A percentile compares a stretch with the other conserved stretches of the same genome.
These are phyloP conservation scores for Fusarium marasasianum DNA, from an alignment of 2,329 filamentous ascomycete species.

Conservation along the genomic window DNA sequence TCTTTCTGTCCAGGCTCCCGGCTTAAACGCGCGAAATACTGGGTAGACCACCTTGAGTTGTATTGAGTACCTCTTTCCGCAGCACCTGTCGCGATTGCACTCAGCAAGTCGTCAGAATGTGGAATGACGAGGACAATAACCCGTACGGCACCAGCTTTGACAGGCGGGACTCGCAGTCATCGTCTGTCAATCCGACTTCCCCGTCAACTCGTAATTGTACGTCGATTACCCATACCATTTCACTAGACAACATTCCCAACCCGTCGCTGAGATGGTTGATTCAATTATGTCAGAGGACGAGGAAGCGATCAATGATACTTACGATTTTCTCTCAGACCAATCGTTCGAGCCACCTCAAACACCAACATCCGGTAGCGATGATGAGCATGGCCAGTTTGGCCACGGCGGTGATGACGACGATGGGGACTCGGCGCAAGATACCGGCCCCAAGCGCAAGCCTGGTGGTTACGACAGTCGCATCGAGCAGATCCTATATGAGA, in stretches of 20 bases:
- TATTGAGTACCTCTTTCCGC: neutral
- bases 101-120: constrained; percentile 67
- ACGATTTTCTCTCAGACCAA: constrained; percentile 41
- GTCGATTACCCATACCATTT: constrained; percentile 43
- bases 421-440: constrained; percentile 53
- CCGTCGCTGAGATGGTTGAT: constrained; percentile 1
- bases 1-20: constrained; percentile 28
- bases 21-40: constrained; percentile 24
- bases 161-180: constrained; percentile 81
- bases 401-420: constrained; percentile 59
- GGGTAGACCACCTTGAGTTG: neutral
- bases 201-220: constrained; percentile 67
- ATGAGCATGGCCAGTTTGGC: constrained; percentile 54
- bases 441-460: constrained; percentile 72
- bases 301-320: constrained; percentile 15
- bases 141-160: constrained; percentile 93
- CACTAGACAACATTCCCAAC: neutral
- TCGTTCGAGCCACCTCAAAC: constrained; percentile 74
- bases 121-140: constrained; percentile 99
- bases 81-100: constrained; percentile 20
- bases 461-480: constrained; percentile 94
- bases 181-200: constrained; percentile 72
- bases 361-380: constrained; percentile 75
- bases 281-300: neutral
- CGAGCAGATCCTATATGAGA: constrained; percentile 97